Evolutionary conservation across 441 rosid species (phyloP), one percentile per base, ranked within the genome.

Genomic region (Croton laevigatus): DNA sequence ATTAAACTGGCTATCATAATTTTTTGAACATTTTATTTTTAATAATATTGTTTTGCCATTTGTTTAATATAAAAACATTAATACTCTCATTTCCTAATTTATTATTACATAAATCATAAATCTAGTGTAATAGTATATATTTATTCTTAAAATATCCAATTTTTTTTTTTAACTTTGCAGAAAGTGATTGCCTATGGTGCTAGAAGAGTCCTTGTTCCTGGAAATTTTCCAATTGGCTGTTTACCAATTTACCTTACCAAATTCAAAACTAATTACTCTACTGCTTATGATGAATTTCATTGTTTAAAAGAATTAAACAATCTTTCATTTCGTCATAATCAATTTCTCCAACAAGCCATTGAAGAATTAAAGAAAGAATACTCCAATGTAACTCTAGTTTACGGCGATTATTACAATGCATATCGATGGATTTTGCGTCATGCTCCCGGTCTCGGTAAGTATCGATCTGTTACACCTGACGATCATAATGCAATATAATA

Each of bases 371-470:
- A 13, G 10, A 38, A 40, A 20, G 51, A 51, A 8, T 3, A 71
- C 12, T 51, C 69, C 32, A 20, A 71, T 0, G 61, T 6, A 1
- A 16, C 23, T 23, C 52, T 71, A 16, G 61, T 7, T 13, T 71
- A 71, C 63, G 74, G 62, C 20, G 69, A 71, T 52, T 14, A 13
- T 10, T 62, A 71, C 42, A 62, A 23, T 0, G 54, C 74, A 23
- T 52, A 40, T 16, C 40, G 27, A 8, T 52, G 68, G 69, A 22
- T 71, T 42, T n/a, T 71, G n/a, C 2, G 4, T n/a, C 44, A 42
- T 37, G 45, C n/a, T 12, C 2, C 20, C 13, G 0, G 8, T 7
- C 45, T 71, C 6, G 74, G 74, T 71, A 8, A 54, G 52, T 27
- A 77, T n/a, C n/a, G n/a, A n/a, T n/a, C n/a, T n/a, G n/a, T n/a